Evolutionary conservation across 768 basidiomycete genomes (phyloP).

Genomic region (Cyathus striatus): DNA sequence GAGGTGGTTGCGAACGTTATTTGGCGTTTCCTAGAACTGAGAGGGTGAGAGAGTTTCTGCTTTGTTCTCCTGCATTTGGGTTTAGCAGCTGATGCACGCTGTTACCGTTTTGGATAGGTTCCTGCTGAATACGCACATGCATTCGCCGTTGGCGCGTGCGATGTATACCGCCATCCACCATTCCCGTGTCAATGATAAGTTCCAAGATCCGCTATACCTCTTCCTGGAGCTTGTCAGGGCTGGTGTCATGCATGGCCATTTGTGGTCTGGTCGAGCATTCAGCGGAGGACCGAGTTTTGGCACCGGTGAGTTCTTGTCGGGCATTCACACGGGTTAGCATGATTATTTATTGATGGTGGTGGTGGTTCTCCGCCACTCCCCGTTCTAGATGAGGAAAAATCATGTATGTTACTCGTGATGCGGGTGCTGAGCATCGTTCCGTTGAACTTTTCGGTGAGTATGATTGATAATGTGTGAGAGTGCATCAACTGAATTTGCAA

Average conservation of each 20-base stretch:
- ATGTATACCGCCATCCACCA: conserved; percentile 78
- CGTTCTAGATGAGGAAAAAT: conserved; percentile 81
- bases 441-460: conserved; percentile 82
- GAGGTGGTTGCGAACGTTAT: conserved; percentile 98
- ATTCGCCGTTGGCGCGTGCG: conserved; percentile 86
- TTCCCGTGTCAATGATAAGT: conserved; percentile 91
- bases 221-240: conserved; percentile 94
- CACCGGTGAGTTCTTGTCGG: conserved; percentile 50
- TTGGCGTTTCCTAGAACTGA: conserved; percentile 94
- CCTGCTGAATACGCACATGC: conserved; percentile 81
- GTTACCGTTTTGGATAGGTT: conserved; percentile 67
- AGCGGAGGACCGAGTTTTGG: conserved; percentile 97
- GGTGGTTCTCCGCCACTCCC: too few species aligned
- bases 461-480: too few species aligned
- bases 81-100: too few species aligned
- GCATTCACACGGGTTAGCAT: not conserved
- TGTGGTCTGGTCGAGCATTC: conserved; percentile 84
- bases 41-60: conserved; percentile 90
- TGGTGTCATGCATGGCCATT: conserved; percentile 93
- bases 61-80: too few species aligned
- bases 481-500: too few species aligned
- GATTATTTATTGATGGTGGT: too few species aligned
- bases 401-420: conserved; percentile 94
- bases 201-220: conserved; percentile 93
- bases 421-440: conserved; percentile 93